A percentile compares a stretch with the other conserved stretches of the same genome.
Evolutionary conservation across 2,329 filamentous ascomycete species (phyloP).

Genomic region (Exophiala alcalophila): DNA sequence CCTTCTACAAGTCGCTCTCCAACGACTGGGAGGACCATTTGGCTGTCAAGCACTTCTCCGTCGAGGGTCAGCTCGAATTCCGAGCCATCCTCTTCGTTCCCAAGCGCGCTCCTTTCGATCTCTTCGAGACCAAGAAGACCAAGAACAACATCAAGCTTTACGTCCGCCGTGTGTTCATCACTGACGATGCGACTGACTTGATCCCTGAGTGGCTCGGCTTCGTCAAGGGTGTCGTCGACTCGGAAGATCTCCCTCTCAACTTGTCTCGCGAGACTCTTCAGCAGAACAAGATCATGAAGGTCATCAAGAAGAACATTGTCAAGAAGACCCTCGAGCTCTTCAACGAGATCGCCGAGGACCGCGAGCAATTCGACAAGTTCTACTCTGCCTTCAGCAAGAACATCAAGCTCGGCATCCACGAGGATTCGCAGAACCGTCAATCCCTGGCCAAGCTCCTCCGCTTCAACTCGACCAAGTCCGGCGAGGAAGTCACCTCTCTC

Average conservation of each 20-base stretch:
- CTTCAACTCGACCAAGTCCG: constrained; percentile 98
- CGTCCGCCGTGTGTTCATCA: constrained; percentile 99
- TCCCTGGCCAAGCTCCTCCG: constrained; percentile 95
- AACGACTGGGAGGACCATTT: constrained; percentile 99
- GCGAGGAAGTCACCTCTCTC: constrained; percentile 91
- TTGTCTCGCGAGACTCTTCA: constrained; percentile 99
- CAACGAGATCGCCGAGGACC: constrained; percentile 97
- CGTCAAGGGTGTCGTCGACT: constrained; percentile 99
- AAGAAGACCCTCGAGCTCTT: constrained; percentile 99
- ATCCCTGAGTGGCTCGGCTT: constrained; percentile 99
- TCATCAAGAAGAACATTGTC: constrained; percentile 99
- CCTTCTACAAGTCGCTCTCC: constrained; percentile 99
- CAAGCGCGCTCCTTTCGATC: constrained; percentile 98
- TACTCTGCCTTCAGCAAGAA: constrained; percentile 99
- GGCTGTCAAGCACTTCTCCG: constrained; percentile 99
- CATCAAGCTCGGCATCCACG: constrained; percentile 99
- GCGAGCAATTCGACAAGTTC: constrained; percentile 99
- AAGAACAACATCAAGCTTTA: constrained; percentile 99
- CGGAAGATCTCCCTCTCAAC: constrained; percentile 98
- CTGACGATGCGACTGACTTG: constrained; percentile 97
- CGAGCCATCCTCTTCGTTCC: constrained; percentile 98
- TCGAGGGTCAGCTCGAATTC: constrained; percentile 99
- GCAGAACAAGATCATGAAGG: constrained; percentile 99
- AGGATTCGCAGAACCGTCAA: constrained; percentile 95
- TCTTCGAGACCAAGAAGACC: constrained; percentile 99